Evolutionary conservation across 768 basidiomycete species (phyloP).

Genomic region (Cyathus striatus): DNA sequence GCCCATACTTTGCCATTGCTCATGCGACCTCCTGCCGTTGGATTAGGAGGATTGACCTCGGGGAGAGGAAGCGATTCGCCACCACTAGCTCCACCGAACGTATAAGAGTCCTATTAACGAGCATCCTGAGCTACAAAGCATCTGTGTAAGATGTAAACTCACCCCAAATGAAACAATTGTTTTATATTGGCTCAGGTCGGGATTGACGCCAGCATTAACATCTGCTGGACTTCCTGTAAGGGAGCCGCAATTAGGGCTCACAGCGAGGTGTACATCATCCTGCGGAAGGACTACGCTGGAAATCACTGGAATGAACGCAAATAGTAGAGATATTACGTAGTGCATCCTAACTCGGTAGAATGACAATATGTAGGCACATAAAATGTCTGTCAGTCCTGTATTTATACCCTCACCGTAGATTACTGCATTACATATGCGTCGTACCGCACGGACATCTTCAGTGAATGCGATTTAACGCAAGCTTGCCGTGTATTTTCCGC

Average conservation of each 20-base stretch:
- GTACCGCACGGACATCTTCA: too few relatives aligned
- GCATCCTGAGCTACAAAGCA: neutral
- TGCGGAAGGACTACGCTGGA: slow-evolving; percentile 15
- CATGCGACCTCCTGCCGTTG: slow-evolving; percentile 43
- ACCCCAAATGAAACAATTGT: slow-evolving; percentile 52
- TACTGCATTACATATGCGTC: too few relatives aligned
- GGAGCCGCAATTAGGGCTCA: slow-evolving; percentile 39
- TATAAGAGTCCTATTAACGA: slow-evolving; percentile 33
- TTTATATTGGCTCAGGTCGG: slow-evolving; percentile 27
- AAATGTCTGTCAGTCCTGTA: too few relatives aligned
- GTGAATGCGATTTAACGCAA: too few relatives aligned
- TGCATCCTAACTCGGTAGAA: neutral
- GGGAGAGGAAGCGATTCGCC: slow-evolving; percentile 37
- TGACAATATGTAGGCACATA: too few relatives aligned
- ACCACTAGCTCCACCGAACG: slow-evolving; percentile 37
- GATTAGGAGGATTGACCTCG: slow-evolving; percentile 33
- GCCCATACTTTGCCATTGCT: slow-evolving; percentile 50
- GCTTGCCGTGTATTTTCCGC: slow-evolving; percentile 15
- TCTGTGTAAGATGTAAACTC: slow-evolving; percentile 7
- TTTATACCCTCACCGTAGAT: too few relatives aligned
- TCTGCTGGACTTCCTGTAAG: slow-evolving; percentile 32
- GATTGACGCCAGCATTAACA: slow-evolving; percentile 37
- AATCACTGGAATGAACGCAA: slow-evolving; percentile 13
- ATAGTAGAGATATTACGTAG: slow-evolving; percentile 3
- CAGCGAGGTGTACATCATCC: slow-evolving; percentile 29